Evolutionary conservation across 192 early-diverging fungal genomes (phyloP), one percentile per base, ranked within the genome.

Genomic region (Coemansia sp.): DNA sequence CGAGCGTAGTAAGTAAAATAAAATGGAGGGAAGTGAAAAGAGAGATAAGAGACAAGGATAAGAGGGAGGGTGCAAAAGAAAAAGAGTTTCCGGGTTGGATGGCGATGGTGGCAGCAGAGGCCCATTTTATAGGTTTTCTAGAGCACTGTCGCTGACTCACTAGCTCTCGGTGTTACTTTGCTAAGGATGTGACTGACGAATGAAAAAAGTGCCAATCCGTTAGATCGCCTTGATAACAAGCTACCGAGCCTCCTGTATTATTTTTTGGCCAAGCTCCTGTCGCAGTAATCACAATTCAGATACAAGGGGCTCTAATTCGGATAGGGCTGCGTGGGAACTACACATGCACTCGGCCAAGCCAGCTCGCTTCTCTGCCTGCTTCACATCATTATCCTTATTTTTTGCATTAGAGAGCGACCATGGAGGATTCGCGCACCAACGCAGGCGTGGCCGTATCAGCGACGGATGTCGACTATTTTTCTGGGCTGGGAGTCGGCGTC

Each of bases 391-490:
- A 22, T 21, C 43, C 11, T 26, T 22, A 24, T 46, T 12, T 46
- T 5, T 46, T 11, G 18, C 18, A 53, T 32, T 6, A 17, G 12
- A 50, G 27, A 10, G 18, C 10, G 18, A 8, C 33, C 32, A 53
- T 53, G 52, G 32, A 53, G 9, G 17, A 53, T 12, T 17, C 33
- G 8, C 29, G 29, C 15, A 19, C 12, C 29, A 53, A 19, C 52
- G 29, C 27, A 53, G 29, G 46, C 22, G 27, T 17, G 4, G 61
- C 70, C 5, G 59, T 79, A 11, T 60, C 70, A 3, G 12, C 41
- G 27, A 50, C 41, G 11, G 70, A 73, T 57, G 56, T 73, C n/a
- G 64, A 66, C 34, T 61, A 56, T 38, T 79, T 79, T 42, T 39
- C 63, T 34, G 50, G 40, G 6, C 54, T 56, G 14, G 76, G 70